Evolutionary conservation across 73 alveolate species (phyloP).

Genomic region (Urostyla sp.): DNA sequence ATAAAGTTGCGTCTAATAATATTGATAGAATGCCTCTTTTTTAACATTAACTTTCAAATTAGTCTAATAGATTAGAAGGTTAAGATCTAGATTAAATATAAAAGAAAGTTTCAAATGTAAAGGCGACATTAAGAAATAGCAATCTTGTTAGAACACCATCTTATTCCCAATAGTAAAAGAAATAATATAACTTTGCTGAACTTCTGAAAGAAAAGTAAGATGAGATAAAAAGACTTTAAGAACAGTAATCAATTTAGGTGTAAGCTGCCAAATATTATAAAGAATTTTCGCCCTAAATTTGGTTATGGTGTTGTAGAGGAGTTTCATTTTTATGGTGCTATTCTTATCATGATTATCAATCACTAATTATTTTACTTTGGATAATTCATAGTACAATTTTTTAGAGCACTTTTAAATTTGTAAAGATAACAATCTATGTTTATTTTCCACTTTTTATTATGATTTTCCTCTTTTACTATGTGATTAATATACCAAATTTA

Average conservation of each 20-base stretch:
- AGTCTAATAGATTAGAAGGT: slow-evolving; percentile 10
- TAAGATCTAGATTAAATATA: background rate
- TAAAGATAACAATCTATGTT: background rate
- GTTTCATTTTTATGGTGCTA: slow-evolving; percentile 38
- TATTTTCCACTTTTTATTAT: slow-evolving; percentile 15
- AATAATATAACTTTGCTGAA: too few species aligned
- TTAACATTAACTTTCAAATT: slow-evolving; percentile 17
- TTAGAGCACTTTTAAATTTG: slow-evolving; percentile 36
- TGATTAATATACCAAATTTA: slow-evolving; percentile 47
- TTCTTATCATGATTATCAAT: slow-evolving; percentile 46
- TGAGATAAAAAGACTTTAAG: slow-evolving; percentile 12
- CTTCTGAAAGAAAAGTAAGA: slow-evolving; percentile 23
- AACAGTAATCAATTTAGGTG: slow-evolving; percentile 25
- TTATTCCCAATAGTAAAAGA: slow-evolving; percentile 16
- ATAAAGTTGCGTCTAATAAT: background rate
- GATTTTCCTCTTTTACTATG: slow-evolving; percentile 31
- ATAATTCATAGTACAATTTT: slow-evolving; percentile 46
- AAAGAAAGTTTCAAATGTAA: background rate
- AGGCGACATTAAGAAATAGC: slow-evolving; percentile 16
- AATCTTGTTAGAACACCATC: background rate
- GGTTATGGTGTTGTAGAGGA: slow-evolving; percentile 46
- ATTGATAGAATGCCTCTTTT: background rate
- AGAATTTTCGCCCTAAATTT: slow-evolving; percentile 47
- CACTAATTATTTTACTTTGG: slow-evolving; percentile 31
- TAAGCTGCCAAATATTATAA: slow-evolving; percentile 33